phyloP scores from a whole-genome alignment of 495 filamentous ascomycete genomes.

The Penicillium angulare region DNA sequence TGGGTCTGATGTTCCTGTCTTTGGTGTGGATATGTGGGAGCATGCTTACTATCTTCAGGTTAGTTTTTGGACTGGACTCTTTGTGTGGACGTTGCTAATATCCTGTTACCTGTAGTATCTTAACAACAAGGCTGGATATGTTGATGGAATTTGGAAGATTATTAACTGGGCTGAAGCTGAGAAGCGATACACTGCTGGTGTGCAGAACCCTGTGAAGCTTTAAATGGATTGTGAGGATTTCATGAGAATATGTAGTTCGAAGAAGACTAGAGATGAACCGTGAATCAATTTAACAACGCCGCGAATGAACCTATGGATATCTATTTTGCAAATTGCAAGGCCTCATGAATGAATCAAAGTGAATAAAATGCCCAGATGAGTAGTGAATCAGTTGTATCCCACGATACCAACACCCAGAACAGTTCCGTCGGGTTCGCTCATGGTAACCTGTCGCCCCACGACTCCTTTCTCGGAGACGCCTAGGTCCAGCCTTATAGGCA shows the following conservation, averaged over 20 bases:
- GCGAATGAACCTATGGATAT: background rate
- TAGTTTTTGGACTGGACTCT: too few relatives aligned
- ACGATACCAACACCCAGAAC: slow-evolving; percentile 37
- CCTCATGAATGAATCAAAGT: slow-evolving; percentile 5
- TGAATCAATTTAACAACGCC: background rate
- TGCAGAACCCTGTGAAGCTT: slow-evolving; percentile 30
- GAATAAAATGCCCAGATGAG: too few relatives aligned
- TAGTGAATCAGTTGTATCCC: slow-evolving; percentile 42
- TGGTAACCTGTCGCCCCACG: slow-evolving; percentile 37
- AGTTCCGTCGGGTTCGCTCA: slow-evolving; percentile 23
- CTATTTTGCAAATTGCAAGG: too few relatives aligned
- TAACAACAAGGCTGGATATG: slow-evolving; percentile 96
- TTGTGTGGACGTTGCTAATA: too few relatives aligned
- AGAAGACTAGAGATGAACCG: background rate
- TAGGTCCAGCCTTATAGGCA: slow-evolving; percentile 60
- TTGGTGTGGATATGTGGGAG: slow-evolving; percentile 98
- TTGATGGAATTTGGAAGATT: slow-evolving; percentile 90
- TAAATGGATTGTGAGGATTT: background rate
- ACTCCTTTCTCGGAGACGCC: slow-evolving; percentile 43
- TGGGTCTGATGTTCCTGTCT: slow-evolving; percentile 68
- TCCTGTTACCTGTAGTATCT: slow-evolving; percentile 69
- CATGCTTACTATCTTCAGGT: slow-evolving; percentile 68
- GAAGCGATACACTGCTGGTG: slow-evolving; percentile 58
- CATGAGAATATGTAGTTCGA: too few relatives aligned
- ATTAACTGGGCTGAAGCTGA: slow-evolving; percentile 94